Percentiles rank a stretch among this genome's conserved stretches.
Evolutionary conservation across 129 eudicot species (phyloP).

Genomic region (Flaveria trinervia): DNA sequence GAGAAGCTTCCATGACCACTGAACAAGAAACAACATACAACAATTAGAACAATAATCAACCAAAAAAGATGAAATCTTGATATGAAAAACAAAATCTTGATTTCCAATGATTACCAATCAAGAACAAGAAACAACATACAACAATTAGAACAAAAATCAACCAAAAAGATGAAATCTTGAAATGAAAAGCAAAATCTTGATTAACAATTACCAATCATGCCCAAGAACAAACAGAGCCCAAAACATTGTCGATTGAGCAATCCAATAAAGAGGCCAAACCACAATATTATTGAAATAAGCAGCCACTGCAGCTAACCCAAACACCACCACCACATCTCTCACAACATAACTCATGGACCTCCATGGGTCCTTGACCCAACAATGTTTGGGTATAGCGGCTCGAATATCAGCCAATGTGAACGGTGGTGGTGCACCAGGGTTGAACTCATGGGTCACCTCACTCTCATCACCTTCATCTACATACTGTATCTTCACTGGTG

Average conservation of each 20-base stretch:
- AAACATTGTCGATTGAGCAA: constrained; percentile 96
- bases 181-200: background rate
- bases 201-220: constrained; percentile 77
- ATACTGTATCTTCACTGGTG: constrained; percentile 42
- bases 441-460: constrained; percentile 41
- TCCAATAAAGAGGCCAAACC: constrained; percentile 98
- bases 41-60: background rate
- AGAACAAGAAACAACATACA: no score
- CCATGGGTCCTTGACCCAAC: constrained; percentile 93
- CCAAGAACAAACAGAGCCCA: constrained; percentile 99
- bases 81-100: no score
- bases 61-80: constrained; percentile 15
- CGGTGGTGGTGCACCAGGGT: constrained; percentile 79
- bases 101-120: background rate
- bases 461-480: constrained; percentile 36
- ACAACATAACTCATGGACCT: constrained; percentile 81
- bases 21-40: constrained; percentile 21
- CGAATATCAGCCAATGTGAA: constrained; percentile 67
- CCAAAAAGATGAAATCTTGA: constrained; percentile 7
- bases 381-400: constrained; percentile 87
- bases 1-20: constrained; percentile 99
- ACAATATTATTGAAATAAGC: constrained; percentile 65
- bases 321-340: constrained; percentile 74
- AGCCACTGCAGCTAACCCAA: constrained; percentile 86
- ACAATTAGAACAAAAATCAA: background rate